Conservation (phyloP, 371 early-diverging fungal genomes). For the Batkoa obscura region DNA sequence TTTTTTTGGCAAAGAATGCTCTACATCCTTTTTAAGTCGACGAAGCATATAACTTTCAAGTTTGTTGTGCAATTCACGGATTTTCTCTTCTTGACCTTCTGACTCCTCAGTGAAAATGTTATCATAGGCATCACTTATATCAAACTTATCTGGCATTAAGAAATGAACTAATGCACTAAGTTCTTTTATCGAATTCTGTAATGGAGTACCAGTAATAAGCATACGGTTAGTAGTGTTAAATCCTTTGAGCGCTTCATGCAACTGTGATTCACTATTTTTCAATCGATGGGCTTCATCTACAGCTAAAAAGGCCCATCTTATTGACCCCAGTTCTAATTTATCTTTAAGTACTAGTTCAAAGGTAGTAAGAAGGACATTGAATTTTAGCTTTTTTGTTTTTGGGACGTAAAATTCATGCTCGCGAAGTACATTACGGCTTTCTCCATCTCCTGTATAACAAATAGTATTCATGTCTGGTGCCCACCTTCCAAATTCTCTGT, state of each 20-base stretch:
- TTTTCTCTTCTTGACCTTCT: constrained; percentile 55
- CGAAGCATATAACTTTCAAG: constrained; percentile 84
- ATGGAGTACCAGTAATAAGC: constrained; percentile 77
- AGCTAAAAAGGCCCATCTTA: constrained; percentile 71
- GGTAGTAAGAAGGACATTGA: constrained; percentile 86
- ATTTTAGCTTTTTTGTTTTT: constrained; percentile 30
- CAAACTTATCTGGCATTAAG: constrained; percentile 67
- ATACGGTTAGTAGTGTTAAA: constrained; percentile 62
- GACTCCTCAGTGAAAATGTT: constrained; percentile 20
- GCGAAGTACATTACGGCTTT: constrained; percentile 61
- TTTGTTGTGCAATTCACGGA: constrained; percentile 60
- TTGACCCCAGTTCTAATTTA: constrained; percentile 40
- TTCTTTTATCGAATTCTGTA: constrained; percentile 78
- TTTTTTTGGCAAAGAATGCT: constrained; percentile 86
- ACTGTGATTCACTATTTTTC: constrained; percentile 72
- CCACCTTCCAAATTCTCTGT: constrained; percentile 84
- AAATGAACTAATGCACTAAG: constrained; percentile 59
- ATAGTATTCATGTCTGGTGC: constrained; percentile 84
- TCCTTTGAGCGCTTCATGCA: constrained; percentile 57
- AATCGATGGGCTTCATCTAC: constrained; percentile 87
- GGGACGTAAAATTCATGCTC: constrained; percentile 73
- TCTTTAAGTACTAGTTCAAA: constrained; percentile 92
- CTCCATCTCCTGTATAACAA: constrained; percentile 73
- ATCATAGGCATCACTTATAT: constrained; percentile 37
- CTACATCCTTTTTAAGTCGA: constrained; percentile 93